Conservation (phyloP, 2,329 filamentous ascomycete species). For the Curvularia lunata region DNA sequence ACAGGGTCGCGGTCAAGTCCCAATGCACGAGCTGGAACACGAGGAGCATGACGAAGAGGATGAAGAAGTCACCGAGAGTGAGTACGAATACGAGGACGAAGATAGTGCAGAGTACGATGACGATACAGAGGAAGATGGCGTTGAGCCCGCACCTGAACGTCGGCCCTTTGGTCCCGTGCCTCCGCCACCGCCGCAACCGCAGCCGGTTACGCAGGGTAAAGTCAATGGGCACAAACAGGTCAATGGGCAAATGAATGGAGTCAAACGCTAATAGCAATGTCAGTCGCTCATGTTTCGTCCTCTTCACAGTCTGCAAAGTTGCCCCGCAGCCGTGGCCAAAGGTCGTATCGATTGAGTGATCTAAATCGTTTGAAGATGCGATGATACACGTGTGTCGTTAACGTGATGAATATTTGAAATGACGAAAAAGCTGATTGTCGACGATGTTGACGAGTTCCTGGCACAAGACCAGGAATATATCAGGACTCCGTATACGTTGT, state of each 20-base stretch:
- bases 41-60: slow-evolving; percentile 52
- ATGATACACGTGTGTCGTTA: not conserved
- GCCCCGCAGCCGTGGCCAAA: not conserved
- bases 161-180: slow-evolving; percentile 47
- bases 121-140: slow-evolving; percentile 62
- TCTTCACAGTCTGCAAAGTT: slow-evolving; percentile 7
- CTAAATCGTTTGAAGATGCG: not conserved
- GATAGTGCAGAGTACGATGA: slow-evolving; percentile 61
- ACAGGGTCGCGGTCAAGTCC: slow-evolving; percentile 79
- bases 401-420: not conserved
- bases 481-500: not conserved
- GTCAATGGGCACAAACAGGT: slow-evolving; percentile 48
- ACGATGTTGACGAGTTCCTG: not conserved
- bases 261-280: slow-evolving; percentile 43
- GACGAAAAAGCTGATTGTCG: not conserved
- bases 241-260: slow-evolving; percentile 50
- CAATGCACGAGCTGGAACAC: slow-evolving; percentile 51
- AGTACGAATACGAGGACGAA: slow-evolving; percentile 53
- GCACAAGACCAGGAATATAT: not conserved
- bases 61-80: slow-evolving; percentile 59
- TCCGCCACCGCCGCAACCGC: slow-evolving; percentile 46
- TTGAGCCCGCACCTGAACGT: slow-evolving; percentile 42
- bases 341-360: not conserved
- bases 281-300: slow-evolving; percentile 14
- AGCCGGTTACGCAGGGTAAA: slow-evolving; percentile 40